A percentile compares a stretch with the other conserved stretches of the same genome.
Conservation (phyloP, 768 basidiomycete species). For the Naganishia onofrii region DNA sequence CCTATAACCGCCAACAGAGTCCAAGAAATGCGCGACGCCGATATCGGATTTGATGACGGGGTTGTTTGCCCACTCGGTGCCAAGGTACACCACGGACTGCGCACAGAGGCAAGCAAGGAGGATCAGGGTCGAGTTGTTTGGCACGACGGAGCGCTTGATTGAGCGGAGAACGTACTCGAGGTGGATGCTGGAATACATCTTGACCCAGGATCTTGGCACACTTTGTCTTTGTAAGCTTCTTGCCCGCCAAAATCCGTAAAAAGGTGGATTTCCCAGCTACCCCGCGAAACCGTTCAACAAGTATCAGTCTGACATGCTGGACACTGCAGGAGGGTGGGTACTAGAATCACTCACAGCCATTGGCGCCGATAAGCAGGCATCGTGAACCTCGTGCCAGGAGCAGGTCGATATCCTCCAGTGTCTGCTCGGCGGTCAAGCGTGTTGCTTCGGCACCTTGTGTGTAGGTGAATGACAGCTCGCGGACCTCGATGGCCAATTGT, state of each 20-base stretch:
- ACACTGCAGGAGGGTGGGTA: not conserved
- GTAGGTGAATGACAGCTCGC: conserved; percentile 31
- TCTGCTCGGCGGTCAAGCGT: conserved; percentile 24
- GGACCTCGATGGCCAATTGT: conserved; percentile 30
- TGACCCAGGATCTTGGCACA: conserved; percentile 69
- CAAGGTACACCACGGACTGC: conserved; percentile 73
- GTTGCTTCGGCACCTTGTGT: conserved; percentile 18
- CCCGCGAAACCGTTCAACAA: not conserved
- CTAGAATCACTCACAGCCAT: conserved; percentile 69
- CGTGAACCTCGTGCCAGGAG: conserved; percentile 70
- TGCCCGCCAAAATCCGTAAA: conserved; percentile 88
- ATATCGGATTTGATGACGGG: conserved; percentile 93
- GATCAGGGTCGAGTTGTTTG: conserved; percentile 36
- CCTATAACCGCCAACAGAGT: conserved; percentile 93
- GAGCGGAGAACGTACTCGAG: conserved; percentile 49
- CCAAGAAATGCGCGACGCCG: conserved; percentile 86
- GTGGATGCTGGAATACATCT: conserved; percentile 87
- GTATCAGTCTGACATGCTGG: not conserved
- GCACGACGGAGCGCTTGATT: conserved; percentile 19
- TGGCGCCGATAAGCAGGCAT: conserved; percentile 84
- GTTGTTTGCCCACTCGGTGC: conserved; percentile 98
- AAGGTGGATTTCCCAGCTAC: conserved; percentile 87
- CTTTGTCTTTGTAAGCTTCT: conserved; percentile 67
- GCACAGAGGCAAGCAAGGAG: not conserved
- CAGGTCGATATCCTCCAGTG: conserved; percentile 67